Conservation (phyloP, 192 early-diverging fungal genomes). For the Martensiomyces pterosporus region DNA sequence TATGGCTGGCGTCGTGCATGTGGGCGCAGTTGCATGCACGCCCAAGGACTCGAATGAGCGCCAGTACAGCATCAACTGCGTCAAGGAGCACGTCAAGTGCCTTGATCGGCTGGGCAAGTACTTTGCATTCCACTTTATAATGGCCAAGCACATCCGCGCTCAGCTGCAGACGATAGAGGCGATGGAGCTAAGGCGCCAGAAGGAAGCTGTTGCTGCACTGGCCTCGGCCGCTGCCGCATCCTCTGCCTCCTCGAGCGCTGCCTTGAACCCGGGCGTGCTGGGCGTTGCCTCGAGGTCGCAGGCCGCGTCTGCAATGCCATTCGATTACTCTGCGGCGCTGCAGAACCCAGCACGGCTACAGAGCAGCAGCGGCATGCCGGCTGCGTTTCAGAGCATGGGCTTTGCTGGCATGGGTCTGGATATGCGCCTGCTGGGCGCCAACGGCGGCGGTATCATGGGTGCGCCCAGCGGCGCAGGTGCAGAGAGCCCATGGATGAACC, state of each 20-base stretch:
- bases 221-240: slow-evolving; percentile 1
- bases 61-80: slow-evolving; percentile 51
- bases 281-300: slow-evolving; percentile 1
- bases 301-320: no score
- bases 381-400: background rate
- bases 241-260: background rate
- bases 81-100: slow-evolving; percentile 40
- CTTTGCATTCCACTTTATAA: slow-evolving; percentile 50
- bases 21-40: slow-evolving; percentile 41
- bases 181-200: slow-evolving; percentile 14
- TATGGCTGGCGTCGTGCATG: slow-evolving; percentile 51
- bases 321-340: no score
- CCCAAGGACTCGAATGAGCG: slow-evolving; percentile 38
- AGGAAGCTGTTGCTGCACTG: slow-evolving; percentile 5
- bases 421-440: slow-evolving; percentile 5
- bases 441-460: background rate
- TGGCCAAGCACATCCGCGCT: slow-evolving; percentile 50
- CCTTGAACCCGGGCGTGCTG: background rate
- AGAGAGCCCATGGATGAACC: no score
- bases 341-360: no score
- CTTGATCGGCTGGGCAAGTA: slow-evolving; percentile 45
- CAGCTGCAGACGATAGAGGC: slow-evolving; percentile 43
- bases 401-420: slow-evolving; percentile 5
- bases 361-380: slow-evolving; percentile 1
- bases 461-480: no score